Base-by-base conservation (phyloP, 1,284 basidiomycete species). In the Stygiomarasmius scandens region DNA sequence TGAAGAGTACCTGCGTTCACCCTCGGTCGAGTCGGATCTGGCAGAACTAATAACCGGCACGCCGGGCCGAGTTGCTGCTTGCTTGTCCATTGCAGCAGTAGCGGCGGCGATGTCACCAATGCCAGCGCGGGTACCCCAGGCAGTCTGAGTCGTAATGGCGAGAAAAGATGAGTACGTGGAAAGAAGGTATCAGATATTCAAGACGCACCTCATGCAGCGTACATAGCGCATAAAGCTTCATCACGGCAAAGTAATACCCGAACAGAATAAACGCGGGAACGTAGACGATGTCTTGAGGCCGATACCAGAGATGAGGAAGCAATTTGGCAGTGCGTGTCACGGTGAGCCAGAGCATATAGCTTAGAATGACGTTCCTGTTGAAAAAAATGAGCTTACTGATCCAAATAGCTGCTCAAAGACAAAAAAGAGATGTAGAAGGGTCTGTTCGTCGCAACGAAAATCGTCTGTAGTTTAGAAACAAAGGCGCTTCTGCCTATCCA, bases 261-360 rank as follows among this genome's bases (percentile, higher is more conserved):
- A 95, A 95, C 4, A 88, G 67, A 66, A 95, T 93, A 75, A 94
- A 96, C n/a, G 91, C 93, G 3, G 93, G 93, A 11, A 96, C 90
- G 71, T 93, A 86, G 65, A 96, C 87, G 66, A 96, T 83, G 68
- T 96, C 90, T 67, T 88, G 83, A 1, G 94, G 94, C 38, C 89
- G 81, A 59, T 86, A 69, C 92, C 92, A 95, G 2, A 96, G 78
- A 77, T 96, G 93, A 0, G 94, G 94, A 5, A 95, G 77, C 9
- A 96, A 84, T 75, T 96, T 96, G 65, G 86, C 82, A 20, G 93
- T 93, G 60, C 93, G 86, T 2, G 93, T 96, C 9, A 86, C 87
- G 46, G 85, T 76, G 23, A 95, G 81, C 92, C 92, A 95, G 43
- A 91, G 88, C 55, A 87, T 65, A 71, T 91, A 95, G 49, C 87